These are phyloP conservation scores for Diaporthe nobilis DNA, from an alignment of 2,329 filamentous ascomycete genomes.

Conservation along the genomic window DNA sequence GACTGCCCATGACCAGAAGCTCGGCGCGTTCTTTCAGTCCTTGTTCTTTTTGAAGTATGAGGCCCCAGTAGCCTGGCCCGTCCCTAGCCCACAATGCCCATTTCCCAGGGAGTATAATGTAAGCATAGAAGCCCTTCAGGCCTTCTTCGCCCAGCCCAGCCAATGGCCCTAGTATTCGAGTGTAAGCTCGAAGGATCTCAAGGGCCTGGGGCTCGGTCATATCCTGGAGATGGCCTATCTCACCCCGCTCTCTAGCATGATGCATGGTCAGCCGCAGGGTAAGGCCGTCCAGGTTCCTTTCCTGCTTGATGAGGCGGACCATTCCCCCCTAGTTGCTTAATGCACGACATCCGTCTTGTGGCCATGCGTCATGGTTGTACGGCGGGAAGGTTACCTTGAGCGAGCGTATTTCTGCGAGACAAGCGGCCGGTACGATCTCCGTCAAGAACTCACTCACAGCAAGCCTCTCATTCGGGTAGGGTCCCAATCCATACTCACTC, in stretches of 20 bases:
- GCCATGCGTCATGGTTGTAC: neutral
- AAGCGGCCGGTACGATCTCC: neutral
- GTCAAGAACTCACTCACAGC: neutral
- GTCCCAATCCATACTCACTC: rapidly evolving
- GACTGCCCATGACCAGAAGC: neutral
- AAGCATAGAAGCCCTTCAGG: neutral
- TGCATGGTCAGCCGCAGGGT: neutral
- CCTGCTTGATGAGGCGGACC: neutral
- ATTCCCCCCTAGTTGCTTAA: neutral
- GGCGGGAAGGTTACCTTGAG: neutral
- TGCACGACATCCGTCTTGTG: neutral
- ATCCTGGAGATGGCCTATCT: neutral
- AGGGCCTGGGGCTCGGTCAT: neutral
- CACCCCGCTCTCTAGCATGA: neutral
- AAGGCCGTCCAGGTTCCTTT: neutral
- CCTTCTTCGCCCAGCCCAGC: neutral
- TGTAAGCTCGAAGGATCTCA: neutral
- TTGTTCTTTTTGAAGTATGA: neutral
- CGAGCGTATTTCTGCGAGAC: neutral
- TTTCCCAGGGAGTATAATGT: neutral
- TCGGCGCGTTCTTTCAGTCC: neutral
- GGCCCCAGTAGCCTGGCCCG: neutral
- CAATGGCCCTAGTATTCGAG: neutral
- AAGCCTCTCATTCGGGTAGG: neutral
- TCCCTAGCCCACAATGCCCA: neutral